phyloP scores from a whole-genome alignment of 139 green algal species.

The Asterochloris erici region DNA sequence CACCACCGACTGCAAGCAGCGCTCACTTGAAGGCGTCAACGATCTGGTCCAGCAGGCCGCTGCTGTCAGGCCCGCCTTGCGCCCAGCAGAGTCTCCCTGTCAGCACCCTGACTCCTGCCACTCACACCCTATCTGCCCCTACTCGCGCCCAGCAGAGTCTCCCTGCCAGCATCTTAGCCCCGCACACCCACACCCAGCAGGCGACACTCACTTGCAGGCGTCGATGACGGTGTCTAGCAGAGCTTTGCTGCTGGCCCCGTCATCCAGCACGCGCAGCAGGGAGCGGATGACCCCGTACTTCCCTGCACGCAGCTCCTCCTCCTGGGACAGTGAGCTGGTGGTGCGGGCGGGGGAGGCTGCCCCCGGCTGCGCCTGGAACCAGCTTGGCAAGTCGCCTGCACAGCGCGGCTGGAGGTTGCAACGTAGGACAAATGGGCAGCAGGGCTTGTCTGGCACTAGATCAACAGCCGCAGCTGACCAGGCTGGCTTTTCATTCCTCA shows the following conservation, averaged over 20 bases:
- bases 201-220: conserved; percentile 37
- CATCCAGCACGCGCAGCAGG: conserved; percentile 70
- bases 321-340: background rate
- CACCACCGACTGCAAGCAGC: too few relatives aligned
- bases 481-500: too few relatives aligned
- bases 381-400: conserved; percentile 37
- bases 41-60: background rate
- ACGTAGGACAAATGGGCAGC: background rate
- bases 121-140: too few relatives aligned
- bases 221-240: conserved; percentile 82
- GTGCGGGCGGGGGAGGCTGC: conserved; percentile 2
- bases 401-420: background rate
- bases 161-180: too few relatives aligned
- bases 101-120: too few relatives aligned
- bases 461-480: too few relatives aligned
- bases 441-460: background rate
- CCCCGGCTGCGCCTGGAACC: conserved; percentile 30
- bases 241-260: conserved; percentile 32
- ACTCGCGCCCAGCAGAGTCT: too few relatives aligned
- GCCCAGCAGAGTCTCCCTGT: too few relatives aligned
- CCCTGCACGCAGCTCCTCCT: conserved; percentile 50
- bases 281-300: conserved; percentile 80
- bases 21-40: background rate
- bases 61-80: too few relatives aligned
- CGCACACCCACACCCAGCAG: too few relatives aligned